Conservation (phyloP, 2,329 filamentous ascomycete genomes). For the Paraconiothyrium sp. region DNA sequence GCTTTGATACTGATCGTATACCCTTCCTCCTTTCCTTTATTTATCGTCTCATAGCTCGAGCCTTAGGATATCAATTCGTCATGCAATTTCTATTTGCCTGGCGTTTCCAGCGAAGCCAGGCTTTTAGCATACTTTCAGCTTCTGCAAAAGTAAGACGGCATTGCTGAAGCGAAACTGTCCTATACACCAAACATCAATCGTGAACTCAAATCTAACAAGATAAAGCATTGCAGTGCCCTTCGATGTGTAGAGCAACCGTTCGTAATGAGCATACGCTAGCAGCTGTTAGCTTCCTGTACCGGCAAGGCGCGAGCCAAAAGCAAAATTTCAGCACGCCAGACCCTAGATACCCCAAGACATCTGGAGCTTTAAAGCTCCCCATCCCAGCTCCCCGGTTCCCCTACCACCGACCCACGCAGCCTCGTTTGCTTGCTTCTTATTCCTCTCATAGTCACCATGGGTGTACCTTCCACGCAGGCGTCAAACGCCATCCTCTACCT, state of each 20-base stretch:
- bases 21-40: slow-evolving; percentile 14
- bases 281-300: slow-evolving; percentile 22
- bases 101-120: background rate
- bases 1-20: slow-evolving; percentile 16
- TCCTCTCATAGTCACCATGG: slow-evolving; percentile 64
- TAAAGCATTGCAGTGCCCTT: no score
- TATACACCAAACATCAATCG: no score
- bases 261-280: background rate
- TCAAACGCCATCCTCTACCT: slow-evolving; percentile 87
- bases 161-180: no score
- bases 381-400: slow-evolving; percentile 13
- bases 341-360: background rate
- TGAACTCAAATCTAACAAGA: no score
- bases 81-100: background rate
- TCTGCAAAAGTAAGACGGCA: no score
- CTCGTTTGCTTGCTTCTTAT: background rate
- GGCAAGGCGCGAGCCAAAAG: slow-evolving; percentile 33
- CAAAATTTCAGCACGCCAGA: slow-evolving; percentile 26
- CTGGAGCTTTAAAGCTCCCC: slow-evolving; percentile 2
- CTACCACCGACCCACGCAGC: background rate
- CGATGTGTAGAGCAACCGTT: background rate
- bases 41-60: background rate
- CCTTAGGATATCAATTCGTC: slow-evolving; percentile 3
- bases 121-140: background rate
- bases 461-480: slow-evolving; percentile 76